Evolutionary conservation across 768 basidiomycete genomes (phyloP).

Genomic region (Naganishia vishniacii): DNA sequence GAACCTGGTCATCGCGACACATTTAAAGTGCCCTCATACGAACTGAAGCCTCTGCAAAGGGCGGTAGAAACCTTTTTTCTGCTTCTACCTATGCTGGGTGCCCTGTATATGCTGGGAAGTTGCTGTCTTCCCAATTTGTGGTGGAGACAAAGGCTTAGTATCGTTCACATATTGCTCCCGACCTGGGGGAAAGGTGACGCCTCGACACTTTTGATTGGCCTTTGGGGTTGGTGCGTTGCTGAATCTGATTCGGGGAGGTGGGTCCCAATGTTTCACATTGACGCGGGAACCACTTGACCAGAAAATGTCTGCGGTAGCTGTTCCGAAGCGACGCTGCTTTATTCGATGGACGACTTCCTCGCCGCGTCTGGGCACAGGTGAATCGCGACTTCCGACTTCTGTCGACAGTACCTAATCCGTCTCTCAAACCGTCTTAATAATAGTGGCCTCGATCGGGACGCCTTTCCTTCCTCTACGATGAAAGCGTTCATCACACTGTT

Average conservation of each 20-base stretch:
- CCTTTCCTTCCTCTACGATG: not conserved
- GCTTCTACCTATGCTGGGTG: constrained; percentile 11
- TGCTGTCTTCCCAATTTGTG: constrained; percentile 12
- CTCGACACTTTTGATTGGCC: not conserved
- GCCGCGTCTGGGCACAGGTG: not conserved
- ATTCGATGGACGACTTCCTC: constrained; percentile 19
- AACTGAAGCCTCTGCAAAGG: not conserved
- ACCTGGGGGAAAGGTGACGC: not conserved
- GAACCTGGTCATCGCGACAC: not conserved
- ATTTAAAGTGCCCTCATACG: not conserved
- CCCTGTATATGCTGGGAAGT: constrained; percentile 21
- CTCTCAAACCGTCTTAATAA: too few species aligned
- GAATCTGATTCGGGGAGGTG: not conserved
- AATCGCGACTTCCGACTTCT: not conserved
- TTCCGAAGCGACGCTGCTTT: constrained; percentile 13
- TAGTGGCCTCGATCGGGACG: not conserved
- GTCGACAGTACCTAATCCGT: not conserved
- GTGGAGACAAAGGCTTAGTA: constrained; percentile 22
- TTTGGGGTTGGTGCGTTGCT: constrained; percentile 23
- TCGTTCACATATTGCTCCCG: constrained; percentile 3
- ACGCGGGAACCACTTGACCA: too few species aligned
- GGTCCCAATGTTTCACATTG: not conserved
- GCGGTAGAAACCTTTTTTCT: constrained; percentile 7
- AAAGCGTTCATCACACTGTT: constrained; percentile 3
- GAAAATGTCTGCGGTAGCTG: not conserved